A percentile compares a stretch with the other conserved stretches of the same genome.
Conservation (phyloP, 805 yeast genomes). For the Suhomyces xylopsoci region DNA sequence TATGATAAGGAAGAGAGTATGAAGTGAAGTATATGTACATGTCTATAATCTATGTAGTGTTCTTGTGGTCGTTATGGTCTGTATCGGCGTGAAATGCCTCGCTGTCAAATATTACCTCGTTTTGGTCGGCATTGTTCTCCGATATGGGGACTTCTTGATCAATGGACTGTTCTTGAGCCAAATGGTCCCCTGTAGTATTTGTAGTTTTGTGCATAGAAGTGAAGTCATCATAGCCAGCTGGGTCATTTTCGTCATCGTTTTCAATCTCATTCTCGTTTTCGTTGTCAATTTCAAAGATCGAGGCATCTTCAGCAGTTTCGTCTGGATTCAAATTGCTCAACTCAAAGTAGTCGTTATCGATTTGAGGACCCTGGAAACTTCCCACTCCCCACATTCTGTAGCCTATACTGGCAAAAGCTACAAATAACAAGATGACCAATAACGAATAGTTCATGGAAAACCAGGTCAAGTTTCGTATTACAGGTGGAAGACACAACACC, state of each 20-base stretch:
- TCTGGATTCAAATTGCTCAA: conserved; percentile 27
- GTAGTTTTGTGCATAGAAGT: neutral
- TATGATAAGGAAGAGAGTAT: neutral
- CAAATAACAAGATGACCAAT: conserved; percentile 52
- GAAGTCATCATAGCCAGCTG: neutral
- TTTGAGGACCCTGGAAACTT: conserved; percentile 62
- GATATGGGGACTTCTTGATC: neutral
- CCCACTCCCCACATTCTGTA: conserved; percentile 61
- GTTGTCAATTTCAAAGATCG: conserved; percentile 15
- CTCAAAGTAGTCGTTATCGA: conserved; percentile 45
- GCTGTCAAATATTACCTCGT: neutral
- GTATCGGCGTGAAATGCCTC: neutral
- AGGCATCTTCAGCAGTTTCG: conserved; percentile 8
- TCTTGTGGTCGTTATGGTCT: neutral
- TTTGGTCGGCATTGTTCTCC: neutral
- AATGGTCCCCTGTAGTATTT: neutral
- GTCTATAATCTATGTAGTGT: neutral
- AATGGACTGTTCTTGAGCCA: neutral
- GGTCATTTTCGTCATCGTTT: neutral
- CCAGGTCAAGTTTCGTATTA: conserved; percentile 42
- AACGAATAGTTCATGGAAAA: conserved; percentile 59
- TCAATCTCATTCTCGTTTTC: conserved; percentile 1
- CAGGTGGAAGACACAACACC: conserved; percentile 70
- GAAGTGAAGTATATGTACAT: neutral
- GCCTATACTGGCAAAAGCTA: conserved; percentile 46